A percentile compares a stretch with the other conserved stretches of the same genome.
Evolutionary conservation across 2,329 filamentous ascomycete species (phyloP).

Genomic region (Penicillium sp.): DNA sequence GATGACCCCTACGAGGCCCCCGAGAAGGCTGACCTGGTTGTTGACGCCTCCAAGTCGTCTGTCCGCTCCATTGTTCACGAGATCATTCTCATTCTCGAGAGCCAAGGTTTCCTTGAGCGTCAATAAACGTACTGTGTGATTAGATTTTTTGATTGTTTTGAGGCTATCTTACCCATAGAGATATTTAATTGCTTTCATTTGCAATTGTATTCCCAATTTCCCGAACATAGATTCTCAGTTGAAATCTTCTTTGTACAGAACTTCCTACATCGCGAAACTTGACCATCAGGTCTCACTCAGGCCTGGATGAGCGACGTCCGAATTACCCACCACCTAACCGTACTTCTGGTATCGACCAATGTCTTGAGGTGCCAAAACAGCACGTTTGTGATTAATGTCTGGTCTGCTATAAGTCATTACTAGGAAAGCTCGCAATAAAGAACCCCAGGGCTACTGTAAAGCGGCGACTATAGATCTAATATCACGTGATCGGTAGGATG

Average conservation of each 20-base stretch:
- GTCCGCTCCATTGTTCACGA: constrained; percentile 94
- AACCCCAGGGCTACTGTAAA: no score
- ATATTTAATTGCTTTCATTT: constrained; percentile 17
- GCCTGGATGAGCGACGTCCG: no score
- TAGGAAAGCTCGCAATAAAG: no score
- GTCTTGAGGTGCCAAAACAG: no score
- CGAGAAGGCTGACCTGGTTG: constrained; percentile 71
- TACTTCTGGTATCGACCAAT: no score
- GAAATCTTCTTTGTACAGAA: background rate
- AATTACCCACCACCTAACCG: no score
- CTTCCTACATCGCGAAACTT: no score
- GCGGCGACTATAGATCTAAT: no score
- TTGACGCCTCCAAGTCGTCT: constrained; percentile 78
- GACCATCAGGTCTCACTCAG: no score
- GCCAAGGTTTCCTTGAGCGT: constrained; percentile 73
- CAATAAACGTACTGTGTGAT: constrained; percentile 19
- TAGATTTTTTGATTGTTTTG: constrained; percentile 13
- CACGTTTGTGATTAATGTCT: no score
- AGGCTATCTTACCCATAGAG: constrained; percentile 18
- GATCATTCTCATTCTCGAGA: constrained; percentile 89
- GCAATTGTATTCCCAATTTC: constrained; percentile 28
- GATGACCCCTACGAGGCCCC: constrained; percentile 94
- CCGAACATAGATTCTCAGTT: constrained; percentile 14
- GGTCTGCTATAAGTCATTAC: no score
- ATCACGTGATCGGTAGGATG: constrained; percentile 2